Conservation (phyloP, 441 rosid species). For the Corymbia citriodora region DNA sequence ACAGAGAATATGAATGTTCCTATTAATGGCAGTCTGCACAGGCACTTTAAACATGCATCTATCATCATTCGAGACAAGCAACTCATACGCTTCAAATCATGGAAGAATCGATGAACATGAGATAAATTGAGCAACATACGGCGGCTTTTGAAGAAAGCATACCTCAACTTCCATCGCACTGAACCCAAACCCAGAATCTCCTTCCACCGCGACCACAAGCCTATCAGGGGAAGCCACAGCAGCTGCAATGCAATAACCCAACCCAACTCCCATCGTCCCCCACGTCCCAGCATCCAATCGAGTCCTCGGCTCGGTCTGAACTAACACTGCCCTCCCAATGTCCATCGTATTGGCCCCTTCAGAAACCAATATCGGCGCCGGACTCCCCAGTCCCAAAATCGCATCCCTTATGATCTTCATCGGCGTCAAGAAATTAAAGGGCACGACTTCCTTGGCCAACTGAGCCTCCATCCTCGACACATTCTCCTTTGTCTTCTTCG, state of each 20-base stretch:
- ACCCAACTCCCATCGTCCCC: constrained; percentile 99
- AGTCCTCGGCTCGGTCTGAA: constrained; percentile 92
- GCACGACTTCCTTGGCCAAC: constrained; percentile 82
- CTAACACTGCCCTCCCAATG: constrained; percentile 84
- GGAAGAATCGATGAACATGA: not conserved
- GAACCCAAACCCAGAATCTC: constrained; percentile 97
- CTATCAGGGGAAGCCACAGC: constrained; percentile 80
- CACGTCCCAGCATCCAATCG: constrained; percentile 98
- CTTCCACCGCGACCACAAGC: constrained; percentile 91
- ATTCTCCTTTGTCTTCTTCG: constrained; percentile 62
- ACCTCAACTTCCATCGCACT: constrained; percentile 99
- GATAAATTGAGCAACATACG: not conserved
- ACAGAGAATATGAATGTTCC: not conserved
- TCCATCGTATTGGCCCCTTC: constrained; percentile 99
- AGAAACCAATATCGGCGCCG: constrained; percentile 78
- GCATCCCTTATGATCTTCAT: constrained; percentile 95
- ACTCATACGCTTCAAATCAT: not conserved
- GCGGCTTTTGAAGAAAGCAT: constrained; percentile 3
- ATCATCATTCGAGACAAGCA: not conserved
- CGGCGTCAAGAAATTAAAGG: constrained; percentile 83
- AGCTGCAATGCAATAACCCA: constrained; percentile 97
- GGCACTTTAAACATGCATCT: not conserved
- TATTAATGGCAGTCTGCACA: not conserved
- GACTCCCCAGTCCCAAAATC: constrained; percentile 56
- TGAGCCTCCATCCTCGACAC: constrained; percentile 70